Percentiles rank a stretch among this genome's conserved stretches.
Evolutionary conservation across 1,284 basidiomycete genomes (phyloP).

Genomic region (Fomitopsis pinicola): DNA sequence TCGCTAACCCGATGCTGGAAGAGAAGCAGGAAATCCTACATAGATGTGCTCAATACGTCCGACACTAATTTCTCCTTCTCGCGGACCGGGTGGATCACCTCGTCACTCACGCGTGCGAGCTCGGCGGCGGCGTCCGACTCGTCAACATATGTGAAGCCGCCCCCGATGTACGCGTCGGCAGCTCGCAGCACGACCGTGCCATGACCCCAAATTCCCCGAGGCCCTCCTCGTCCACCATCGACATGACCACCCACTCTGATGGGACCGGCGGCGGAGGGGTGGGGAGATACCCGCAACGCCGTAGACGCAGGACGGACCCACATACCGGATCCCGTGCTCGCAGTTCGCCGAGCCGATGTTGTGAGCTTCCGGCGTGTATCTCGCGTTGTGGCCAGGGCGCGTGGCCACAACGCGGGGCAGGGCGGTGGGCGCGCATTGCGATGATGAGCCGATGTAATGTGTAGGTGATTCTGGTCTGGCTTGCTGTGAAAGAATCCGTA

Average conservation of each 20-base stretch:
- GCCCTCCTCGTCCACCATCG: conserved; percentile 8
- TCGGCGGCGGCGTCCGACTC: not conserved
- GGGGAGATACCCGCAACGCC: conserved; percentile 33
- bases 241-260: conserved; percentile 5
- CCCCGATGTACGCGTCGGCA: not conserved
- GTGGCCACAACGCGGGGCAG: conserved; percentile 35
- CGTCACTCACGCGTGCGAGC: not conserved
- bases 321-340: conserved; percentile 57
- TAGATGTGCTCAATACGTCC: not conserved
- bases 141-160: not conserved
- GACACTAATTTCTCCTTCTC: not conserved
- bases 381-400: conserved; percentile 30
- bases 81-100: not conserved
- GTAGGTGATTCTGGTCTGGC: no score
- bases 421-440: no score
- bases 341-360: conserved; percentile 71
- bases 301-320: conserved; percentile 28
- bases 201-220: conserved; percentile 22
- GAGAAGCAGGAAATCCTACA: conserved; percentile 54
- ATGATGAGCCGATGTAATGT: no score
- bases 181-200: conserved; percentile 15
- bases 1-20: conserved; percentile 34
- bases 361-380: conserved; percentile 51
- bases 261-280: conserved; percentile 22
- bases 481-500: no score